Evolutionary conservation across 768 basidiomycete genomes (phyloP), one percentile per base, ranked within the genome.

Genomic region (Mycena capillaripes): DNA sequence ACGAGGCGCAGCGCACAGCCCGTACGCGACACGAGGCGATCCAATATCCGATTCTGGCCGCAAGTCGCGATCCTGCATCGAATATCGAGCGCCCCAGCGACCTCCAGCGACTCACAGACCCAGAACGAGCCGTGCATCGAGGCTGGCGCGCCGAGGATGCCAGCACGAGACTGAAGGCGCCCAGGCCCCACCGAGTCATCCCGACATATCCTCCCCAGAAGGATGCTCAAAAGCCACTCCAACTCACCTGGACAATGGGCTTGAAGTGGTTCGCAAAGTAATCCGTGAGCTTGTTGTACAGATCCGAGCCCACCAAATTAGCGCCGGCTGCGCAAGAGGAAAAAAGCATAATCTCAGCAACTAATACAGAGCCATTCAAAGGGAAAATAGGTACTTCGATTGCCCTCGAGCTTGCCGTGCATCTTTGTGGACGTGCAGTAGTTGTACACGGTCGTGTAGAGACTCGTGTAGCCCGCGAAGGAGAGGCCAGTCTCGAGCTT

Each of bases 401-500:
- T 92, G 69, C 90, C 89, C 76, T 62, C 82, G 85, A 80, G 85
- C 83, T 52, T 83, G 77, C 70, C 87, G 86, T 70, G 83, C 66
- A 75, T 69, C 67, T 75, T 72, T 1, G 67, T 75, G 16, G 93
- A 93, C 30, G 95, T 98, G 81, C 98, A 99, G 82, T 97, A 99
- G 85, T 99, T 98, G 88, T 99, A 99, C 12, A 96, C 94, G 61
- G 96, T 95, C 36, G 97, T 97, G 83, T 98, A 90, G 40, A 92
- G 75, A 77, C 92, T 95, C 93, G 93, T 96, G 81, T 96, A 95
- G 86, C 73, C 95, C 72, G 62, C 73, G 76, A 85, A 87, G 60
- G 95, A 95, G 66, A 96, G 92, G 69, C 95, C 95, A 1, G 93
- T 93, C 78, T 95, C 93, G 30, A 95, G 86, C 83, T 94, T 94